Conservation (phyloP, 768 basidiomycete species). For the Boletellus emodensis region DNA sequence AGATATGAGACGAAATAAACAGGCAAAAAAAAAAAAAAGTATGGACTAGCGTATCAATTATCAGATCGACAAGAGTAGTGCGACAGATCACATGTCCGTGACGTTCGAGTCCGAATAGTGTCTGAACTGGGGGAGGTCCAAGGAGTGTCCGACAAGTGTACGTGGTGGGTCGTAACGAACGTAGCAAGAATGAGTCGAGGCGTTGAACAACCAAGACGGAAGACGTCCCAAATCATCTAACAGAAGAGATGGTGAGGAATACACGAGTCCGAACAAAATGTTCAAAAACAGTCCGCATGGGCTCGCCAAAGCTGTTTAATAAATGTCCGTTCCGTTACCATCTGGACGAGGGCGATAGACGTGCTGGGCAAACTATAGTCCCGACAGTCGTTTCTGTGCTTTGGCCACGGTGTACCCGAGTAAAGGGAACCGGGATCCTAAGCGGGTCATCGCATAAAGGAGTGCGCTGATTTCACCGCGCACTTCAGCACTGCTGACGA, state of each 20-base stretch:
- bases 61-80: conserved; percentile 4
- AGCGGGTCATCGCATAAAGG: conserved; percentile 59
- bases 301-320: not conserved
- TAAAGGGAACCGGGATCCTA: conserved; percentile 59
- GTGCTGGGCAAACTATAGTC: conserved; percentile 19
- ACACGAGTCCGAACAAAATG: not conserved
- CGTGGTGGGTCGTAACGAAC: conserved; percentile 24
- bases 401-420: conserved; percentile 34
- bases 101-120: conserved; percentile 13
- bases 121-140: conserved; percentile 15
- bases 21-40: conserved; percentile 1
- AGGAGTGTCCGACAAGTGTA: conserved; percentile 17
- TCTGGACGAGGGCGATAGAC: conserved; percentile 1
- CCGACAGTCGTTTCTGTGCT: conserved; percentile 30
- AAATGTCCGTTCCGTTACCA: not conserved
- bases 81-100: conserved; percentile 11
- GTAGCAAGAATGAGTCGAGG: conserved; percentile 4
- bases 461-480: conserved; percentile 59
- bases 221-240: conserved; percentile 3
- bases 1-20: conserved; percentile 19
- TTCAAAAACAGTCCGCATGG: conserved; percentile 13
- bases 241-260: not conserved
- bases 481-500: conserved; percentile 52
- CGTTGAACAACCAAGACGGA: too few relatives aligned
- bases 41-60: conserved; percentile 31